Base-by-base conservation (phyloP, 768 basidiomycete species). In the Phaeotremella skinneri region DNA sequence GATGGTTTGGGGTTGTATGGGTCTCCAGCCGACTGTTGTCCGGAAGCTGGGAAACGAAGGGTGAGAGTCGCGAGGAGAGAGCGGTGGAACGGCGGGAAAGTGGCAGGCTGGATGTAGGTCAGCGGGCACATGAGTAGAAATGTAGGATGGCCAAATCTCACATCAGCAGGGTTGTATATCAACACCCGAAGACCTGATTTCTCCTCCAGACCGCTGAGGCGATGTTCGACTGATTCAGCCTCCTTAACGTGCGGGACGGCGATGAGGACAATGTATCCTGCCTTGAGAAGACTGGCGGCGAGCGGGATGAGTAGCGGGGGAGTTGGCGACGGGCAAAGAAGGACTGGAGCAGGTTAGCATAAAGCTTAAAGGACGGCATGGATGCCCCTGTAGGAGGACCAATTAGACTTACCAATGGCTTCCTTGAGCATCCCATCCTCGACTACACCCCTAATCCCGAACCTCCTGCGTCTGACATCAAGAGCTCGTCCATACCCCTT, bases 61-160 rank as follows among this genome's bases (percentile, higher is more conserved):
- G 73, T 71, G 2, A 76, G 57, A 2, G 73, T 73, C 25, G 75
- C 75, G 14, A 63, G 57, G 25, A 76, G 65, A 11, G 73, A 74
- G 11, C 75, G 71, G 43, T 73, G 68, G 70, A 76, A 76, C 3
- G 75, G 73, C 9, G 71, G 67, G 61, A 74, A 71, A 1, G 73
- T 73, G 25, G 69, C 54, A 17, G 70, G 58, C 75, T 76, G 51
- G 4, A 31, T 17, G 39, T 52, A 20, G 58, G 59, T 30, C 21
- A 41, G n/a, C 41, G 2, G 23, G n/a, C 37, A 51, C 39, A 45
- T n/a, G 5, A 16, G 30, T n/a, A 29, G 13, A 11, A 54, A 4
- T 2, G n/a, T 26, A 32, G 32, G 27, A 25, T 23, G 5, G 27
- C 55, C 52, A 31, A 45, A 37, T 63, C 75, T 69, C 55, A 76